phyloP scores from a whole-genome alignment of 2,329 filamentous ascomycete genomes.

The Diaporthe ilicicola region DNA sequence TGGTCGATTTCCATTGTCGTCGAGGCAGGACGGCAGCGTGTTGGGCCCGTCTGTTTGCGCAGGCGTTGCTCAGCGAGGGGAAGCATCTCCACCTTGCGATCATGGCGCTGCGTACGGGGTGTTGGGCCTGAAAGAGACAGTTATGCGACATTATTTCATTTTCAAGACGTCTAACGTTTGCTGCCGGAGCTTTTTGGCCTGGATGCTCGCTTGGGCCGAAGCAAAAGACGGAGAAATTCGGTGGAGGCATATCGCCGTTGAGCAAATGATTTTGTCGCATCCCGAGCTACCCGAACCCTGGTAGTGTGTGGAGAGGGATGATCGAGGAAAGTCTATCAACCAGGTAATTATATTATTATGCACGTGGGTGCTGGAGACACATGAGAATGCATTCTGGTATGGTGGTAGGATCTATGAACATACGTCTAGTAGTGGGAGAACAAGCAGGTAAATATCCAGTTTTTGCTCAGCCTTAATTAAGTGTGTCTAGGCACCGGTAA shows the following conservation, averaged over 20 bases:
- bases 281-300: neutral
- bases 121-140: neutral
- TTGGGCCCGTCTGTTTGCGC: neutral
- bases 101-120: neutral
- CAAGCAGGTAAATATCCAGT: no score
- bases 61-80: neutral
- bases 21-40: neutral
- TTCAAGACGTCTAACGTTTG: neutral
- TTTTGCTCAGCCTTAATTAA: no score
- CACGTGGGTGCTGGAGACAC: no score
- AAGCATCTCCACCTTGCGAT: neutral
- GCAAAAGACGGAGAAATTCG: neutral
- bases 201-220: neutral
- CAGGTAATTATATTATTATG: no score
- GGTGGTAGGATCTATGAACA: no score
- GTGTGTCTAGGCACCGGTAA: no score
- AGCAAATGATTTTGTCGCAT: neutral
- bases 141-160: neutral
- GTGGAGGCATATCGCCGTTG: neutral
- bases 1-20: conserved; percentile 9
- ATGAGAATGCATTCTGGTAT: neutral
- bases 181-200: neutral
- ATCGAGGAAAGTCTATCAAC: no score
- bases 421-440: no score
- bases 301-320: no score